A percentile compares a stretch with the other conserved stretches of the same genome.
Evolutionary conservation across 805 yeast genomes (phyloP).

Genomic region (Kuraishia borneana): DNA sequence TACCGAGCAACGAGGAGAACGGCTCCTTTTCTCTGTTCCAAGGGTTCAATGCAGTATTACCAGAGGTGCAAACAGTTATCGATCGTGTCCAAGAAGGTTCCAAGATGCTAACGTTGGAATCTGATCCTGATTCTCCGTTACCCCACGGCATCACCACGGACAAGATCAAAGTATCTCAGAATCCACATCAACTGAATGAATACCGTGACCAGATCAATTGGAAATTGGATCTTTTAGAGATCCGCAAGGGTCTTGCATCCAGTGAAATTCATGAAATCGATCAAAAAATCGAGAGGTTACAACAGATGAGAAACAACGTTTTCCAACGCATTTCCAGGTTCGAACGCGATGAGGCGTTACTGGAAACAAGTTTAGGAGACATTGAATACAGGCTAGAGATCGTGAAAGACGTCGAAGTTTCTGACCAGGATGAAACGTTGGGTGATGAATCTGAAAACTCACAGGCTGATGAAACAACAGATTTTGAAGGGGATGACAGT

Average conservation of each 20-base stretch:
- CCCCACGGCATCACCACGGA: conserved; percentile 30
- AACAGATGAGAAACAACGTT: conserved; percentile 36
- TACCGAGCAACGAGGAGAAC: conserved; percentile 25
- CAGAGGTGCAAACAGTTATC: conserved; percentile 33
- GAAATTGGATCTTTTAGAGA: conserved; percentile 42
- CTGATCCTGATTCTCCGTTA: conserved; percentile 7
- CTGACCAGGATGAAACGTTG: conserved; percentile 3
- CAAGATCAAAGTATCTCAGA: conserved; percentile 29
- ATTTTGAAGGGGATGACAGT: conserved; percentile 6
- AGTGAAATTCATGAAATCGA: conserved; percentile 59
- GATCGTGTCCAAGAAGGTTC: conserved; percentile 14
- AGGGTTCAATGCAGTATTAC: conserved; percentile 53
- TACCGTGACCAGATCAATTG: conserved; percentile 29
- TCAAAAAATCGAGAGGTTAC: conserved; percentile 37
- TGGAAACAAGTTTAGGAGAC: conserved; percentile 36
- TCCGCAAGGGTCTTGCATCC: conserved; percentile 54
- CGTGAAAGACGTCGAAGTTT: conserved; percentile 25
- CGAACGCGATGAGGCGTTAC: conserved; percentile 47
- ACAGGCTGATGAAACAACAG: too few species aligned
- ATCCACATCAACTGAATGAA: conserved; percentile 22
- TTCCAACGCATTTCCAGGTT: conserved; percentile 48
- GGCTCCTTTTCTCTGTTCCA: conserved; percentile 46
- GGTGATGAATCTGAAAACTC: too few species aligned
- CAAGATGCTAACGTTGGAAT: conserved; percentile 8
- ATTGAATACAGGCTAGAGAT: conserved; percentile 31